These are phyloP conservation scores for Botrytis galanthina DNA, from an alignment of 2,329 filamentous ascomycete genomes.

Conservation along the genomic window DNA sequence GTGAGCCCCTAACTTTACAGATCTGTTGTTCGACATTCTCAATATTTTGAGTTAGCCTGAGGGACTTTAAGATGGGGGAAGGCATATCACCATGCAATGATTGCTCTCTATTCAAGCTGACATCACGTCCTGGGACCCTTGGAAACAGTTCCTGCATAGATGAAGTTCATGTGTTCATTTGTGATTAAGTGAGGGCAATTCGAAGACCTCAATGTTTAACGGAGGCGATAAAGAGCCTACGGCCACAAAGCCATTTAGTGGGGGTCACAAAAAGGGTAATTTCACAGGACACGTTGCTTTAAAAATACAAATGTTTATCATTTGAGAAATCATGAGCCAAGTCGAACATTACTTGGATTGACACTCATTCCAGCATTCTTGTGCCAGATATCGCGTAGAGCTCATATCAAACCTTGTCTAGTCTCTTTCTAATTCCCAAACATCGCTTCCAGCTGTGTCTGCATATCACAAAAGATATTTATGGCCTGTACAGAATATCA, in stretches of 20 bases:
- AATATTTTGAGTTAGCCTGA: neutral
- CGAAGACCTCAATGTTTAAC: neutral
- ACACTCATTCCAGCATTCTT: neutral
- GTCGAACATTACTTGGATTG: neutral
- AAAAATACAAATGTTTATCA: accelerated
- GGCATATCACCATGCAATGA: neutral
- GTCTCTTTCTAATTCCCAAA: conserved; percentile 39
- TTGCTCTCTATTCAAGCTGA: neutral
- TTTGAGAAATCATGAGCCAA: neutral
- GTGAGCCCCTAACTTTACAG: neutral
- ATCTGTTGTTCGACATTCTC: neutral
- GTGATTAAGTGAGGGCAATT: neutral
- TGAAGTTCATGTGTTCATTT: neutral
- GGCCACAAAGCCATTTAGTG: accelerated
- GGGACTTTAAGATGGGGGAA: accelerated
- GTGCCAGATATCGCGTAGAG: accelerated
- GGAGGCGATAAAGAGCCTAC: neutral
- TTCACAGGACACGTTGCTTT: neutral
- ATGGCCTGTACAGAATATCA: conserved; percentile 45
- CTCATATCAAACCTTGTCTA: neutral
- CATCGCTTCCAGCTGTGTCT: conserved; percentile 48
- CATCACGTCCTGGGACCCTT: neutral
- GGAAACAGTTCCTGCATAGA: too few species aligned
- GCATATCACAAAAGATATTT: conserved; percentile 57
- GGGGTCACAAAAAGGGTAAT: neutral